These are phyloP conservation scores for Alternaria dauci DNA, from an alignment of 2,329 filamentous ascomycete genomes.

Conservation along the genomic window DNA sequence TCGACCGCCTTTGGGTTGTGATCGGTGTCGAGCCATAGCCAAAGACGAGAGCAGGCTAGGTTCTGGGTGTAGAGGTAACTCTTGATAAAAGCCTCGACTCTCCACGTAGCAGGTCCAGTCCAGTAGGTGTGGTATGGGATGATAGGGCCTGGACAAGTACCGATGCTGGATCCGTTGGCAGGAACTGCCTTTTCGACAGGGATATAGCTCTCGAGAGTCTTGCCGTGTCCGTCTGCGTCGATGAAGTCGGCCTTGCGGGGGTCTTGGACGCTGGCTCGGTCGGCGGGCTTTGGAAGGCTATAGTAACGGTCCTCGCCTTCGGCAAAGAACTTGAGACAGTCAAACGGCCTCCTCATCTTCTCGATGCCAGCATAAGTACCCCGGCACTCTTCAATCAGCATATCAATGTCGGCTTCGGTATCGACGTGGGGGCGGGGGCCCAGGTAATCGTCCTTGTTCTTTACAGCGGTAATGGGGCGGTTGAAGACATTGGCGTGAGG, in stretches of 20 bases:
- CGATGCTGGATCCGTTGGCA: slow-evolving; percentile 53
- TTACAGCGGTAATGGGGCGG: slow-evolving; percentile 60
- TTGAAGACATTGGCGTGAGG: slow-evolving; percentile 64
- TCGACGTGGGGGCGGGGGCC: slow-evolving; percentile 62
- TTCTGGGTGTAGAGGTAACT: slow-evolving; percentile 66
- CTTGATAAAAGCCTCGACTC: slow-evolving; percentile 65
- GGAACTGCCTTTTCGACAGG: slow-evolving; percentile 47
- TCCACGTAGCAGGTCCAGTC: slow-evolving; percentile 65
- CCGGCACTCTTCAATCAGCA: slow-evolving; percentile 62
- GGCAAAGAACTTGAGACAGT: slow-evolving; percentile 62
- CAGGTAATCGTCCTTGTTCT: slow-evolving; percentile 61
- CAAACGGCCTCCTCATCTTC: slow-evolving; percentile 63
- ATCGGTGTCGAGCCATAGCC: slow-evolving; percentile 64
- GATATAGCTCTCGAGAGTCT: slow-evolving; percentile 50
- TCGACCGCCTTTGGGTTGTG: slow-evolving; percentile 60
- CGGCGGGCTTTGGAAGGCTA: slow-evolving; percentile 53
- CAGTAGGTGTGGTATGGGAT: slow-evolving; percentile 66
- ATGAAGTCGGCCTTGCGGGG: slow-evolving; percentile 54
- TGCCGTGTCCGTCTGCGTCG: slow-evolving; percentile 54
- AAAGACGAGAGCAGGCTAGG: slow-evolving; percentile 62
- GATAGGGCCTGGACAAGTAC: slow-evolving; percentile 64
- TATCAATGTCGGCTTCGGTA: slow-evolving; percentile 62
- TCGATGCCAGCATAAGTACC: slow-evolving; percentile 62
- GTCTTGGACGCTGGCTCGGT: slow-evolving; percentile 54
- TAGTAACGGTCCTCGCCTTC: slow-evolving; percentile 61